Evolutionary conservation across 768 basidiomycete genomes (phyloP), one percentile per base, ranked within the genome.

Genomic region (Sarcomyxa edulis): DNA sequence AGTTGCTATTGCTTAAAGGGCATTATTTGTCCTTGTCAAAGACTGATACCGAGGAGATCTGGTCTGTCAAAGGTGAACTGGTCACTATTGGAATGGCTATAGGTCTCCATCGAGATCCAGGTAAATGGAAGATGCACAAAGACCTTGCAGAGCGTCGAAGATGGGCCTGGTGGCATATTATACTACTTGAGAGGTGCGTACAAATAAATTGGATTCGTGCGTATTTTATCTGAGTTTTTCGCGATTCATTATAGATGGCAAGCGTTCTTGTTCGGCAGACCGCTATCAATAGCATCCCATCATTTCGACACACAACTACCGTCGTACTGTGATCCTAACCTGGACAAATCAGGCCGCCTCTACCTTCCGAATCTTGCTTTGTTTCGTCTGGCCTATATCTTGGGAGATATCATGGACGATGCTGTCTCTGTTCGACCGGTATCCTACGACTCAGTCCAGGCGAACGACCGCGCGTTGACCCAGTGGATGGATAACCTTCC

Each of bases 101-200:
- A 79, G 89, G 89, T 7, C 62, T 91, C 6, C 88, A 91, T 59
- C 78, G 89, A 14, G 89, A 91, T 59, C 88, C 88, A n/a, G 78
- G 74, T 30, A 79, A 80, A 54, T 87, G 79, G 72, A 72, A 73
- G 44, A 81, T 87, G 70, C 75, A 71, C 35, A 69, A 71, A 41
- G 78, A 78, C 42, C 61, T 79, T 7, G 81, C 84, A 24, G 88
- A 90, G 55, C 72, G 88, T 41, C 68, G 89, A 35, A 68, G 88
- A 38, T 90, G 88, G 88, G 84, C 85, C 6, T 91, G 88, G 88
- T 91, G 88, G 88, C 85, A 91, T 58, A 85, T 87, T 44, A 60
- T 91, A 25, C 65, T 87, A 37, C 68, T 89, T 22, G 88, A 90
- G 64, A 69, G 86, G 85, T 84, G 37, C 24, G 74, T 37, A 18